Evolutionary conservation across 129 eudicot species (phyloP), one percentile per base, ranked within the genome.

Genomic region (Solidago caesia): DNA sequence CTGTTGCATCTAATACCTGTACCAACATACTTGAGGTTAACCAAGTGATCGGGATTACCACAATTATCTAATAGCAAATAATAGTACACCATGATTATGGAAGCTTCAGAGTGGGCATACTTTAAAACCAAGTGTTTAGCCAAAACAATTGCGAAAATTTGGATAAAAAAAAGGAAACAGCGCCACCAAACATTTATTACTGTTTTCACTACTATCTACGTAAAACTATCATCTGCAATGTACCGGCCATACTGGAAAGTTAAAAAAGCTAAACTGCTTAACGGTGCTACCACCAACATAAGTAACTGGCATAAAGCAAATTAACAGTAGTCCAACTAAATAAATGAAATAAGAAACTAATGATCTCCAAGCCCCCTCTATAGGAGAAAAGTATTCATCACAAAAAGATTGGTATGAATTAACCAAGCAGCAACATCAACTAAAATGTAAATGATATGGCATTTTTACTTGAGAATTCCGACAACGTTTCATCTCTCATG

Each of bases 1-100:
- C 97, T 11, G 97, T 92, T 73, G 97, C 97, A 89, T 92, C 97
- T 84, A 92, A 76, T 21, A 92, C 97, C 97, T 92, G 82, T 43
- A 45, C 60, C 60, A 78, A 75, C 64, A 42, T 46, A 15, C 42
- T 11, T 41, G 52, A 62, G 53, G 52, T 77, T 70, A 39, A 47
- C 33, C 66, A 77, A 72, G 26, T 48, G 21, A 67, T 47, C 76
- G 76, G 55, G 59, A 29, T 11, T 27, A 67, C 15, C 14, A 39
- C 29, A 45, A 42, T 43, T 46, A 68, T 45, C 8, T 64, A 68
- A 46, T n/a, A 16, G 57, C n/a, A 25, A 67, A n/a, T 57, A 7
- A 5, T 5, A 12, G 16, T 67, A 15, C 25, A 26, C 14, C 10
- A 41, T 42, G 45, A n/a, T 44, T 48, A 64, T 14, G 8, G 67